Evolutionary conservation across 2,329 filamentous ascomycete genomes (phyloP).

Genomic region (Paraphoma sp.): DNA sequence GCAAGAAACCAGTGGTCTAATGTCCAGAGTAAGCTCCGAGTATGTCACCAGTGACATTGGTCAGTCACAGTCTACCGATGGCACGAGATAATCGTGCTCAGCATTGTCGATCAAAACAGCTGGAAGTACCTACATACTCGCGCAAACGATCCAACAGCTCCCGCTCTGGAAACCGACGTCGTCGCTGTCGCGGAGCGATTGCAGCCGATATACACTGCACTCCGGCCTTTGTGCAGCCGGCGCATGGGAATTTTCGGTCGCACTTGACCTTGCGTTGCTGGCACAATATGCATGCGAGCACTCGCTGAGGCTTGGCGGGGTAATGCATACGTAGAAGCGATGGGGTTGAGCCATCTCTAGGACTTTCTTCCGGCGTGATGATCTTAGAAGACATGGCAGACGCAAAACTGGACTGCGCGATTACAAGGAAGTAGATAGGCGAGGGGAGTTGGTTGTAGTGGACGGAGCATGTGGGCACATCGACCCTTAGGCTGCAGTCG

Average conservation of each 20-base stretch:
- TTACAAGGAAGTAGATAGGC: too few species aligned
- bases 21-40: too few species aligned
- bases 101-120: too few species aligned
- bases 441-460: too few species aligned
- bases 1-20: too few species aligned
- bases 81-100: too few species aligned
- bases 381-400: constrained; percentile 11
- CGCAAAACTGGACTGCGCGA: too few species aligned
- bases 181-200: constrained; percentile 62
- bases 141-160: constrained; percentile 73
- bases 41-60: too few species aligned
- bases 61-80: too few species aligned
- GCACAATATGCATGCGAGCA: constrained; percentile 71
- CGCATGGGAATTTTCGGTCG: constrained; percentile 46
- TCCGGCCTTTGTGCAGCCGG: constrained; percentile 37
- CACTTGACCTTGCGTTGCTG: constrained; percentile 60
- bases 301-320: constrained; percentile 42
- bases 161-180: constrained; percentile 70
- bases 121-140: constrained; percentile 59
- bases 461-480: too few species aligned
- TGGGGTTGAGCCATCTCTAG: neutral
- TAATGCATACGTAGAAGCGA: constrained; percentile 3
- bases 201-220: constrained; percentile 48
- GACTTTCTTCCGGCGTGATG: constrained; percentile 9
- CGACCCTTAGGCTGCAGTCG: too few species aligned